Evolutionary conservation across 1,284 basidiomycete species (phyloP).

Genomic region (Amylostereum areolatum): DNA sequence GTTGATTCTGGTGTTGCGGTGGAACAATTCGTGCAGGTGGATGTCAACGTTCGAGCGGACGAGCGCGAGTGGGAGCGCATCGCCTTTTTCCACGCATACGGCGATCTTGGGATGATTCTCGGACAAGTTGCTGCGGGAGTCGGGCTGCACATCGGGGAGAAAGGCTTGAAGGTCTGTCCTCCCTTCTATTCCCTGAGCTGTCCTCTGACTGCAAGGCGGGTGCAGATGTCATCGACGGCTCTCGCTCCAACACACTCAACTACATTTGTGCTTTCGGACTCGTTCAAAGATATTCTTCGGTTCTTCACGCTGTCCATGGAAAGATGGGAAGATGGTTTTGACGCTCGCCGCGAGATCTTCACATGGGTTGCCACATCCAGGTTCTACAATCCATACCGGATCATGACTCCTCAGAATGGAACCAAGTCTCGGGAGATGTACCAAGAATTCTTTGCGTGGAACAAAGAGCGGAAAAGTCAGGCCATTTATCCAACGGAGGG

Average conservation of each 20-base stretch:
- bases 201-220: neutral
- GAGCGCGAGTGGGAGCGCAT: slow-evolving; percentile 42
- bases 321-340: slow-evolving; percentile 46
- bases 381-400: slow-evolving; percentile 38
- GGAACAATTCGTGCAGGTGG: slow-evolving; percentile 45
- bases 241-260: slow-evolving; percentile 30
- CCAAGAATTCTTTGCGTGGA: slow-evolving; percentile 48
- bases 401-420: slow-evolving; percentile 26
- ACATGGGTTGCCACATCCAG: slow-evolving; percentile 48
- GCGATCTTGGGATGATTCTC: slow-evolving; percentile 65
- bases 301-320: slow-evolving; percentile 55
- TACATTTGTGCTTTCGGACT: slow-evolving; percentile 28
- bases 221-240: slow-evolving; percentile 22
- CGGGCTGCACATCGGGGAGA: slow-evolving; percentile 42
- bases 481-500: slow-evolving; percentile 7
- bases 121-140: slow-evolving; percentile 43
- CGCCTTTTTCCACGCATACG: slow-evolving; percentile 54
- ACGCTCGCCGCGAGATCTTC: slow-evolving; percentile 45
- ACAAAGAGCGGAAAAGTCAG: slow-evolving; percentile 13
- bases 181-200: neutral
- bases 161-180: slow-evolving; percentile 52
- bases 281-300: slow-evolving; percentile 39
- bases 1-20: slow-evolving; percentile 3
- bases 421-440: slow-evolving; percentile 50
- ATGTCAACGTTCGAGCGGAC: slow-evolving; percentile 52